Base-by-base conservation (phyloP, 768 basidiomycete genomes). In the Podaxis sp. region DNA sequence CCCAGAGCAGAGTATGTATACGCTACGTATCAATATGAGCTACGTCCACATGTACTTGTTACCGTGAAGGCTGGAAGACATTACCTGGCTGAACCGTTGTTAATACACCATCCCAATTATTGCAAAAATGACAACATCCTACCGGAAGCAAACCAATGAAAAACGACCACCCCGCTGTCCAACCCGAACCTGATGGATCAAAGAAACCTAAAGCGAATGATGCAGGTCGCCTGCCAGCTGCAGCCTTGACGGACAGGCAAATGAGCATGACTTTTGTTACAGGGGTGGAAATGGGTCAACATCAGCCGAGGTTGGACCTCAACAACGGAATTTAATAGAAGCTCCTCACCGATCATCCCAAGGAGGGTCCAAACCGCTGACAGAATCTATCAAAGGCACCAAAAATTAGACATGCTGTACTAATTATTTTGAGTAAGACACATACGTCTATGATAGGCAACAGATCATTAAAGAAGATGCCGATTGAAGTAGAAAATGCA, bases 111-210 rank as follows among this genome's bases (percentile, higher is more conserved):
- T 51, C 38, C 26, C 65, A 13, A 22, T 40, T 58, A 22, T 48
- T 49, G n/a, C 38, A n/a, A 55, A 28, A 24, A 56, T n/a, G 22
- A 30, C 57, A 12, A 2, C 4, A 51, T 58, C 80, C 63, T 74
- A 86, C 85, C 48, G 83, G 85, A 24, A 86, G 76, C 22, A 87
- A 68, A 36, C 87, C 87, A 38, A 88, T 84, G 70, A 88, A 89
- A 69, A 88, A 89, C 0, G 85, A 79, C 87, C 87, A 89, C 36
- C 85, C 88, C 12, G 84, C 78, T 1, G 80, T 80, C 87, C 87
- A 89, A 5, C 88, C 88, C 0, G 87, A 84, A n/a, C 75, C 71
- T n/a, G 86, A 82, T 1, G 83, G 75, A 67, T 88, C 82, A 59
- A 87, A 89, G 63, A 83, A 78, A 9, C 80, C 80, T 1, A 89